Percentiles rank a stretch among this genome's conserved stretches.
phyloP scores from a whole-genome alignment of 2,329 filamentous ascomycete species.

The Fusarium equiseti region DNA sequence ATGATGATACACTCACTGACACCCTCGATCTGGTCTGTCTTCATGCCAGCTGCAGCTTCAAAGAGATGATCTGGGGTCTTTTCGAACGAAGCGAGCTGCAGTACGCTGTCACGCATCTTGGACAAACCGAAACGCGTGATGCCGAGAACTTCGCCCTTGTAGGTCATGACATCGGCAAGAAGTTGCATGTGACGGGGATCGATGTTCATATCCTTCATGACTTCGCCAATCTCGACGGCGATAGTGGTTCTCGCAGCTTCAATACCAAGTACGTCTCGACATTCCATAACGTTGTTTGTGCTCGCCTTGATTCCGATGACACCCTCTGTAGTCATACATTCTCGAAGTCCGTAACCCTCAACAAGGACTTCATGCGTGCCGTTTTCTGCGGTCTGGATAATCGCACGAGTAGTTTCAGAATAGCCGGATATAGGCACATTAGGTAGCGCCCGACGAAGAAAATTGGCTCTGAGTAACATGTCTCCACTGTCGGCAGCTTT shows the following conservation, averaged over 20 bases:
- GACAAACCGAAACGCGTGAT: conserved; percentile 96
- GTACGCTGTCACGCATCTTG: conserved; percentile 94
- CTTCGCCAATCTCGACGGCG: conserved; percentile 84
- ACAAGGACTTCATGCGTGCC: conserved; percentile 82
- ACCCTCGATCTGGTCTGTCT: conserved; percentile 91
- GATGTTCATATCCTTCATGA: conserved; percentile 96
- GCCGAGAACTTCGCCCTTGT: conserved; percentile 95
- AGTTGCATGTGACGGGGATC: conserved; percentile 98
- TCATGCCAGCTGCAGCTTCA: conserved; percentile 91
- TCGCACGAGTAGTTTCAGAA: conserved; percentile 84
- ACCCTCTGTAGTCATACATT: conserved; percentile 94
- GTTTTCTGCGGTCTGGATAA: conserved; percentile 84
- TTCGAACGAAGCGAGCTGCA: conserved; percentile 96
- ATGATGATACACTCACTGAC: conserved; percentile 98
- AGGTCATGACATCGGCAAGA: conserved; percentile 98
- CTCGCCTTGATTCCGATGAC: conserved; percentile 81
- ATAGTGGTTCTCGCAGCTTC: conserved; percentile 94
- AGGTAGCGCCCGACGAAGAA: conserved; percentile 84
- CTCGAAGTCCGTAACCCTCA: conserved; percentile 90
- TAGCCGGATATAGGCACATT: conserved; percentile 91
- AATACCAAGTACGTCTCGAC: conserved; percentile 87
- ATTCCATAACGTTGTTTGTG: conserved; percentile 93
- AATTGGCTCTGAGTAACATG: conserved; percentile 82
- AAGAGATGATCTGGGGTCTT: conserved; percentile 99
- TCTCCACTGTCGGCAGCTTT: conserved; percentile 60